Evolutionary conservation across 1,284 basidiomycete species (phyloP), one percentile per base, ranked within the genome.

Genomic region (Phenoliferia sp.): DNA sequence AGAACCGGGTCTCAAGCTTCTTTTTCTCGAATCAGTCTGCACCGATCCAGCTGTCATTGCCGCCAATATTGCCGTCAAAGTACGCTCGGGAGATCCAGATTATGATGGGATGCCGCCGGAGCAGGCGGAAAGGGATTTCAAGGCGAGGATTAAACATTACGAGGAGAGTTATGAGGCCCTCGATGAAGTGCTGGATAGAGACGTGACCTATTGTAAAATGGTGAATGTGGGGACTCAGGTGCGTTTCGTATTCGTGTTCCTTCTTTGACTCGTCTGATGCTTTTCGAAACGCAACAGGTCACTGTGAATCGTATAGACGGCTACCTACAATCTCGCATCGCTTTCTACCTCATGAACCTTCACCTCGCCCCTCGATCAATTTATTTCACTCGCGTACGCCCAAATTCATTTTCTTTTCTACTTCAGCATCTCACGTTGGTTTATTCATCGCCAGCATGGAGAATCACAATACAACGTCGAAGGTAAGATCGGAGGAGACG

Each of bases 321-420:
- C 28, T 99, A 99, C 77, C 81, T 99, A 68, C 92, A 96, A 78
- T 93, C 90, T 83, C 88, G 96, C 44, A 95, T 99, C 73, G 95
- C 93, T 3, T 99, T 97, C 81, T 99, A 96, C 80, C 83, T 99
- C 67, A 98, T 97, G 94, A 99, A 99, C 80, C 80, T 98, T 74
- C 96, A 99, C 78, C 82, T 99, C 71, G 96, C 97, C 76, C 95
- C 96, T 17, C 84, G 96, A 69, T 93, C 90, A 78, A 98, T 99
- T 74, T 99, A 94, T 80, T 87, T 99, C 73, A 97, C 96, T 10
- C 82, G 96, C 75, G 93, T 94, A 76, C 76, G 85, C 80, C 17
- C 3, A 3, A 9, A 0, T 16, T 5, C n/a, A n/a, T 55, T 22
- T n/a, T 32, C 16, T 3, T 5, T 26, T 0, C 17, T 5, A 19